Evolutionary conservation across 495 filamentous ascomycete species (phyloP).

Genomic region (Tuber calosporum): DNA sequence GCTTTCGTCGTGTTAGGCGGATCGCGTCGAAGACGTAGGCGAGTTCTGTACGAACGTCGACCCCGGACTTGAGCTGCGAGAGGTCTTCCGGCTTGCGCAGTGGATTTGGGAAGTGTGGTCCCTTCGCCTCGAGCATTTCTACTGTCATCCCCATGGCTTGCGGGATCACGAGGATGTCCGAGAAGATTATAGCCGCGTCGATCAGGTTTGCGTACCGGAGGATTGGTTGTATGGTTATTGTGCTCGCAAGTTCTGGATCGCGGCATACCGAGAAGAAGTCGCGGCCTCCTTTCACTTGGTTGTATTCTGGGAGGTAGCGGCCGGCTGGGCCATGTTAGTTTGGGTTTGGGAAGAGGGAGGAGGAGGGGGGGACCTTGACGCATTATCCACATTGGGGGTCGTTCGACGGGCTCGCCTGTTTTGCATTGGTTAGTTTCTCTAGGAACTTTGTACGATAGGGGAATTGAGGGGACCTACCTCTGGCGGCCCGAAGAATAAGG

Average conservation of each 20-base stretch:
- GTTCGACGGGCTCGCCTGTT: conserved; percentile 77
- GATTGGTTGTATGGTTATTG: conserved; percentile 85
- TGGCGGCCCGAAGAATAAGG: conserved; percentile 75
- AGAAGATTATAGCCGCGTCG: conserved; percentile 98
- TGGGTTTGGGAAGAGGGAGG: conserved; percentile 1
- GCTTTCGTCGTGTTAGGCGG: conserved; percentile 77
- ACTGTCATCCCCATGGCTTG: conserved; percentile 96
- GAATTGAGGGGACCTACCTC: conserved; percentile 53
- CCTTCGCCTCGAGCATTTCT: conserved; percentile 94
- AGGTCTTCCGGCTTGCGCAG: conserved; percentile 71
- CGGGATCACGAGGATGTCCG: conserved; percentile 93
- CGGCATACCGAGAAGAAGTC: conserved; percentile 99
- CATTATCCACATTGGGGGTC: conserved; percentile 97
- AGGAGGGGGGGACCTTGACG: conserved; percentile 62
- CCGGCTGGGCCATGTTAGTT: conserved; percentile 56
- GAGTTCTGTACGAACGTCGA: conserved; percentile 75
- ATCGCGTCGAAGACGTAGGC: conserved; percentile 95
- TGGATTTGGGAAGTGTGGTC: conserved; percentile 85
- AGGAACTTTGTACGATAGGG: conserved; percentile 12
- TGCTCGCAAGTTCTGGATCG: conserved; percentile 81
- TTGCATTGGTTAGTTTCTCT: conserved; percentile 8
- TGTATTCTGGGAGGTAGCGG: conserved; percentile 87
- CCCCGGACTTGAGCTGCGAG: conserved; percentile 66
- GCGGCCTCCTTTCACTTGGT: conserved; percentile 74
- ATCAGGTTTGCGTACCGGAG: conserved; percentile 83